Base-by-base conservation (phyloP, 495 filamentous ascomycete genomes). In the Lasiosphaeris hirsuta region DNA sequence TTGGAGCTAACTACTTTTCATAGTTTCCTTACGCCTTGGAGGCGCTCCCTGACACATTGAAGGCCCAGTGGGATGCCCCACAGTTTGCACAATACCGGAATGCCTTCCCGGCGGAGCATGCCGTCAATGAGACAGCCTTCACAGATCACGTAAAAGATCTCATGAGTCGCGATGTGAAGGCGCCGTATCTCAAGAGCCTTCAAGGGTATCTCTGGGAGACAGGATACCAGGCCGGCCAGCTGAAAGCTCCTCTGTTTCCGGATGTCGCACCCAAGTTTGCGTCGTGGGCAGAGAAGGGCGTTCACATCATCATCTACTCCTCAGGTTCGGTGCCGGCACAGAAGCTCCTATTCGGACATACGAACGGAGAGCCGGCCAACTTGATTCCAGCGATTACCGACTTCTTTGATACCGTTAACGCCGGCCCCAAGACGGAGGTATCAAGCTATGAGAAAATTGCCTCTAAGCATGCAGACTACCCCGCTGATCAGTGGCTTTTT, bases 321-420 rank as follows among this genome's bases (percentile, higher is more conserved):
- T 86, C 82, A 14, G 87, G 87, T 35, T 86, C 82, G 7, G 84
- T 90, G 11, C 72, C 82, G 49, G 87, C 87, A 19, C 87, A 90
- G 73, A 85, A 86, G 67, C 75, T 90, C 51, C 73, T 90, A 37
- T 90, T 90, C 68, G 63, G 72, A 53, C 78, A 89, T 70, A 88
- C 87, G n/a, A 72, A 81, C 62, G 69, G 72, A 8, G 56, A 71
- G 44, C 75, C 78, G 30, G 70, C 73, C n/a, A 84, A 90, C 61
- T 65, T 89, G 55, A 77, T 74, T 2, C 66, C 72, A 11, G 63
- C 77, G 43, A 76, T 90, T 55, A 69, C 70, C 23, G 82, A 75
- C 44, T 88, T 80, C 69, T 90, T 86, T 58, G 87, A 90, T 67
- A 90, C 87, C 6, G 79, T 86, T 39, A 90, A 84, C 60, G 86